Evolutionary conservation across 73 alveolate genomes (phyloP).

Genomic region (Urostyla sp.): DNA sequence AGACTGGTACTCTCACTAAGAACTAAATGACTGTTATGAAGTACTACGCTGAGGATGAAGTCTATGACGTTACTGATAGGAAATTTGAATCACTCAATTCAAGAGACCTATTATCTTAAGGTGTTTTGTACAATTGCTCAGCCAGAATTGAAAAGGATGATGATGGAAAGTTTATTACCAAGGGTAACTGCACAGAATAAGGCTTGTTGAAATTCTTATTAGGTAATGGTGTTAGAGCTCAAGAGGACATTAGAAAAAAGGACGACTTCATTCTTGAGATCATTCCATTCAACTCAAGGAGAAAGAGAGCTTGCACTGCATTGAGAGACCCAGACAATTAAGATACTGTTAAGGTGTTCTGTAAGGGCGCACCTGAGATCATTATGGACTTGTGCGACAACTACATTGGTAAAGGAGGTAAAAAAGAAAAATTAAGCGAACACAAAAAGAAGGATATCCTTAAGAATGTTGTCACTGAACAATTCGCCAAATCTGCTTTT

Average conservation of each 20-base stretch:
- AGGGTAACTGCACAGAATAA: slow-evolving; percentile 81
- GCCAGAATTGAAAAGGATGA: slow-evolving; percentile 60
- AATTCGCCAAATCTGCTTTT: slow-evolving; percentile 77
- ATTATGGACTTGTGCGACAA: slow-evolving; percentile 73
- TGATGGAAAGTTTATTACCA: slow-evolving; percentile 60
- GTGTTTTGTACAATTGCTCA: slow-evolving; percentile 58
- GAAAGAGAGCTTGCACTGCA: slow-evolving; percentile 89
- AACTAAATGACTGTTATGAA: slow-evolving; percentile 89
- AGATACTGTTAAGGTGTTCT: slow-evolving; percentile 53
- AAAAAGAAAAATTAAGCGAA: slow-evolving; percentile 43
- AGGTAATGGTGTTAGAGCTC: background rate
- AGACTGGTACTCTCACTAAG: slow-evolving; percentile 96
- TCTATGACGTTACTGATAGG: slow-evolving; percentile 34
- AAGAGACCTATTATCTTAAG: background rate
- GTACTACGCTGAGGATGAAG: slow-evolving; percentile 77
- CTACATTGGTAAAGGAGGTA: slow-evolving; percentile 78
- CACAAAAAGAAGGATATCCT: slow-evolving; percentile 59
- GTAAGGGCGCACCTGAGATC: slow-evolving; percentile 97
- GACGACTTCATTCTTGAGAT: slow-evolving; percentile 12
- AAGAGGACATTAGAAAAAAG: slow-evolving; percentile 8
- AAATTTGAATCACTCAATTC: background rate
- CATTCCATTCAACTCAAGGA: slow-evolving; percentile 88
- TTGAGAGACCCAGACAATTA: slow-evolving; percentile 46
- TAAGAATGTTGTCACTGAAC: slow-evolving; percentile 63
- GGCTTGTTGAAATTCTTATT: slow-evolving; percentile 46